Base-by-base conservation (phyloP, 805 yeast species). In the Metschnikowia hibisci region DNA sequence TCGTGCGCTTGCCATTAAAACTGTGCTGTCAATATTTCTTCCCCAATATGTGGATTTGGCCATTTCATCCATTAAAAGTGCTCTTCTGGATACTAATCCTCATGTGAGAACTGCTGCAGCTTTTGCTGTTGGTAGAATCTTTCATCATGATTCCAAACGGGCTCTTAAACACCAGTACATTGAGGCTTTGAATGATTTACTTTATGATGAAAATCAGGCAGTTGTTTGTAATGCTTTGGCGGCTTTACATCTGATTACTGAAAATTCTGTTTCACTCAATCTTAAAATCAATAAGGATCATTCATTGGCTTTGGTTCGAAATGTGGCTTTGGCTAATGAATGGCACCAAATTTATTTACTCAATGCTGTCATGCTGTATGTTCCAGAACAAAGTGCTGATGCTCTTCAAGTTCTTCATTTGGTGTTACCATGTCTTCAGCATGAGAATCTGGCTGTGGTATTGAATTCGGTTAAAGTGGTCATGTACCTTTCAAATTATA, bases 391-490 rank as follows among this genome's bases (percentile, higher is more conserved):
- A 0, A 67, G 78, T n/a, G 69, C 68, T 1, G 91, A 84, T 30
- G 88, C 96, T 0, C 63, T 77, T 33, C 69, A 70, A 4, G 56
- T 90, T 54, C 78, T 87, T 18, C 91, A 84, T 30, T 66, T 74
- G 11, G 69, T 79, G 3, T 60, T 84, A 6, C 89, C 96, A 0
- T 78, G 82, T 32, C 64, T 91, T 18, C 95, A 81, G 55, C 95
- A 87, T 58, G 82, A 81, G 13, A 89, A 87, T 61, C 71, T 95
- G 0, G 76, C 93, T 0, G 93, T 90, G 9, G 91, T 85, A 0
- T 61, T 89, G 45, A 89, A 87, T 53, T 73, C 95, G 0, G 68
- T 87, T 42, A 81, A 88, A 47, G 78, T 82, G 9, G 77, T 89
- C 12, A 64, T 86, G 6, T 90, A 87, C 63, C 64, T 82, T 34